Percentiles rank a stretch among this genome's conserved stretches.
Conservation (phyloP, 495 filamentous ascomycete species). For the Apodospora peruviana region DNA sequence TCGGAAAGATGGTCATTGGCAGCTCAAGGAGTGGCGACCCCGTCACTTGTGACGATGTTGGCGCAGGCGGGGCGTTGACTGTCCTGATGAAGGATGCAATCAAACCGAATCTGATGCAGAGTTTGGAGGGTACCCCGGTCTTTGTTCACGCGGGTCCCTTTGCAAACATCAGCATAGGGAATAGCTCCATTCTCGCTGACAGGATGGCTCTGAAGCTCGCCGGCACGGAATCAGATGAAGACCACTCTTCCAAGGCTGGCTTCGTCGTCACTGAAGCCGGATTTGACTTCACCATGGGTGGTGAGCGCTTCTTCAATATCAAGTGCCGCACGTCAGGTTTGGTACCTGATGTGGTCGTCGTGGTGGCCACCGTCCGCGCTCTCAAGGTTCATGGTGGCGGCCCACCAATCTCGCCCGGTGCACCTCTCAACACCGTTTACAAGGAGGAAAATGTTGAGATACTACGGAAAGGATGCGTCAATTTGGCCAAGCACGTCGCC, state of each 20-base stretch:
- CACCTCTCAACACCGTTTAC: conserved; percentile 76
- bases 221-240: conserved; percentile 91
- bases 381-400: conserved; percentile 96
- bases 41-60: conserved; percentile 93
- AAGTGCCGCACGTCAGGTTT: conserved; percentile 95
- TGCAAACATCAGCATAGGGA: conserved; percentile 96
- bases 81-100: conserved; percentile 97
- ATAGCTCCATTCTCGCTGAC: conserved; percentile 90
- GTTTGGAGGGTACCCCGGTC: conserved; percentile 91
- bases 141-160: conserved; percentile 97
- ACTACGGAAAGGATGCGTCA: conserved; percentile 82
- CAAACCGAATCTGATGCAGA: conserved; percentile 99
- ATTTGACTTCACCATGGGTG: conserved; percentile 99
- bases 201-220: conserved; percentile 93
- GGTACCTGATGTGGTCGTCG: conserved; percentile 84
- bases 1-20: conserved; percentile 95
- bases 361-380: conserved; percentile 92
- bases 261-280: conserved; percentile 98
- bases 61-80: conserved; percentile 84
- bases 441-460: conserved; percentile 89
- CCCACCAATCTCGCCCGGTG: conserved; percentile 83
- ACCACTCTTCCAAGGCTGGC: conserved; percentile 75
- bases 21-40: conserved; percentile 80
- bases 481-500: conserved; percentile 86
- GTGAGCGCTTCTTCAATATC: conserved; percentile 99